Evolutionary conservation across 2,329 filamentous ascomycete species (phyloP), one percentile per base, ranked within the genome.

Genomic region (Aureobasidium lini): DNA sequence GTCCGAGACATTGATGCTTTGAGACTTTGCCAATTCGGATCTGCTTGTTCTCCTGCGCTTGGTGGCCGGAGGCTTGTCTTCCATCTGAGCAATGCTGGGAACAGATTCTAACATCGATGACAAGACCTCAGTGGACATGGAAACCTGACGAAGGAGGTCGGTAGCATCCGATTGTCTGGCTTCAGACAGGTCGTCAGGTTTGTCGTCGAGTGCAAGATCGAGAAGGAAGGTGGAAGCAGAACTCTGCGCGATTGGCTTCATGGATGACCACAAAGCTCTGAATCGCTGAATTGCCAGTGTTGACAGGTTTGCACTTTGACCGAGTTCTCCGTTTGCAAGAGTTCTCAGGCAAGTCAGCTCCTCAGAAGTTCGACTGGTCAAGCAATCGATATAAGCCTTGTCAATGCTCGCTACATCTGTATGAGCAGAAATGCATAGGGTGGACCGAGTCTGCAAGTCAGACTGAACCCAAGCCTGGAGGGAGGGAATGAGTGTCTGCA

Each of bases 41-140:
- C 87, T 84, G 72, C 89, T 95, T 0, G 85, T 90, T 59, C 90
- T 83, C 67, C 90, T 84, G 63, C 90, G 81, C 77, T 95, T 96
- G 64, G 86, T 86, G 1, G 88, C 82, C 9, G 88, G 87, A 11
- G 85, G 83, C 59, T 86, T 84, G 48, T 85, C 85, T 43, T 87
- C 84, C 72, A 92, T 81, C 66, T 88, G 84, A 2, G 85, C 81
- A n/a, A 86, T 83, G 13, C 84, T 85, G 60, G 90, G 87, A 42
- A 96, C 81, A 28, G 84, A 85, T 63, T 88, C 82, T 7, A 96
- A 75, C 72, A 95, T 90, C 49, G 81, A 79, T 0, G 84, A 76
- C 8, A 96, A 80, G 28, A 90, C 85, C 32, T 85, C 78, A 0
- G 88, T 89, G 2, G 88, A 85, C 40, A 95, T 79, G n/a, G 85